Evolutionary conservation across 2,329 filamentous ascomycete genomes (phyloP), one percentile per base, ranked within the genome.

Genomic region (Alternaria gansuensis): DNA sequence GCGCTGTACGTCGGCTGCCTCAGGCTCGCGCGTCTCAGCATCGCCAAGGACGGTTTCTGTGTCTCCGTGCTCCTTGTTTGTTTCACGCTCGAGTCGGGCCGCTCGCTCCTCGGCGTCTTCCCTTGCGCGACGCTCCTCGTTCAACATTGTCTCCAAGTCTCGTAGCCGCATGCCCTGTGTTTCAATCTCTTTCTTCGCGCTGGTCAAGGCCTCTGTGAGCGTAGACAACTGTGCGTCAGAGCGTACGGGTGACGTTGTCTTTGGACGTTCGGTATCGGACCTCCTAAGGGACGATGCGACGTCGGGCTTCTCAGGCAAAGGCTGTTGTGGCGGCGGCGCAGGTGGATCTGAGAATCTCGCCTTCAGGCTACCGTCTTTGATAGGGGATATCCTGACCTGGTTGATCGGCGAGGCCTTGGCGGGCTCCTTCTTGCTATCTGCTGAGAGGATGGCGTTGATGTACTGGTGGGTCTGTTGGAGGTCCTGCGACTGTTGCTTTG

Each of bases 291-390:
- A 87, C 0, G 80, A 69, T 80, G 83, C 64, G 14, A 85, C 87
- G 77, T 96, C 92, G 0, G 94, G 94, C 76, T 97, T 97, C 74
- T 97, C 93, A 1, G 94, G 94, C 5, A 98, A 82, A 13, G 94
- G 94, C 68, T 96, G 93, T 68, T 96, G 93, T 28, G 94, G 94
- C 26, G 94, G 94, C 7, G 94, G 94, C 23, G 93, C 94, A 4
- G 94, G 94, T 50, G 94, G 94, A 57, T 97, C 93, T 1, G 92
- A 95, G 75, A 97, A 98, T 51, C 93, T 87, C 4, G 91, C 87
- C 70, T 95, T 94, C 39, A 88, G 82, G 41, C 64, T 70, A 39
- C 70, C 63, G 71, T 97, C 93, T 65, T 92, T 89, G 45, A 79
- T 74, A 5, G 81, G 81, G 10, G 80, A 78, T 60, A 80, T 69